Evolutionary conservation across 495 filamentous ascomycete genomes (phyloP).

Genomic region (Hypoxylon cercidicola): DNA sequence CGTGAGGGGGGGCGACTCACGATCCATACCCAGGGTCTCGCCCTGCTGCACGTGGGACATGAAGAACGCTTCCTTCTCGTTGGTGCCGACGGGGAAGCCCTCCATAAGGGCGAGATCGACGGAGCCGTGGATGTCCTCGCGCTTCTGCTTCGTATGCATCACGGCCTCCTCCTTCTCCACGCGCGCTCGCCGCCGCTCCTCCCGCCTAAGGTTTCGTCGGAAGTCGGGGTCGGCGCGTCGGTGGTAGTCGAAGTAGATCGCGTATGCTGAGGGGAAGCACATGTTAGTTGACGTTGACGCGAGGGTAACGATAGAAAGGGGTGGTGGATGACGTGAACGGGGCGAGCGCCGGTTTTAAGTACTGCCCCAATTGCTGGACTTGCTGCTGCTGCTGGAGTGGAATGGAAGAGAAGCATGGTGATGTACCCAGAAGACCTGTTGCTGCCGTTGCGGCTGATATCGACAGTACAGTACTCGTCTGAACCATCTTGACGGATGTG

Average conservation of each 20-base stretch:
- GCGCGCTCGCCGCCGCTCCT: slow-evolving; percentile 78
- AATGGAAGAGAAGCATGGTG: slow-evolving; percentile 27
- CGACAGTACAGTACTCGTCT: slow-evolving; percentile 77
- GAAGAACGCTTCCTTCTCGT: slow-evolving; percentile 86
- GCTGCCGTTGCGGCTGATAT: slow-evolving; percentile 77
- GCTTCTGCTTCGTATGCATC: slow-evolving; percentile 72
- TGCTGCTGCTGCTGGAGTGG: slow-evolving; percentile 5
- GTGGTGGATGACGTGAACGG: slow-evolving; percentile 59
- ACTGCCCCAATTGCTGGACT: background rate
- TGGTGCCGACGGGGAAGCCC: slow-evolving; percentile 88
- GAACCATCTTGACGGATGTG: slow-evolving; percentile 62
- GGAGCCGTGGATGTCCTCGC: slow-evolving; percentile 72
- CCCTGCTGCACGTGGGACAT: slow-evolving; percentile 92
- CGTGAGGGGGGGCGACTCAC: slow-evolving; percentile 46
- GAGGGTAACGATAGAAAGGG: slow-evolving; percentile 65
- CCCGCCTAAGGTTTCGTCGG: slow-evolving; percentile 82
- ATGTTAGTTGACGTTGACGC: slow-evolving; percentile 63
- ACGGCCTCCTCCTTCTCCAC: slow-evolving; percentile 81
- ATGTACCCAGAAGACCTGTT: slow-evolving; percentile 79
- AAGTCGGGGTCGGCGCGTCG: slow-evolving; percentile 88
- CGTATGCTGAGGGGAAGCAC: slow-evolving; percentile 63
- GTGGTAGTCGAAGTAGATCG: slow-evolving; percentile 94
- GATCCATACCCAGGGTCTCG: slow-evolving; percentile 72
- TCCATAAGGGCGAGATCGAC: slow-evolving; percentile 85
- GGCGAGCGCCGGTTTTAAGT: background rate